These are phyloP conservation scores for Curvularia lunata DNA, from an alignment of 2,329 filamentous ascomycete genomes.

Conservation along the genomic window DNA sequence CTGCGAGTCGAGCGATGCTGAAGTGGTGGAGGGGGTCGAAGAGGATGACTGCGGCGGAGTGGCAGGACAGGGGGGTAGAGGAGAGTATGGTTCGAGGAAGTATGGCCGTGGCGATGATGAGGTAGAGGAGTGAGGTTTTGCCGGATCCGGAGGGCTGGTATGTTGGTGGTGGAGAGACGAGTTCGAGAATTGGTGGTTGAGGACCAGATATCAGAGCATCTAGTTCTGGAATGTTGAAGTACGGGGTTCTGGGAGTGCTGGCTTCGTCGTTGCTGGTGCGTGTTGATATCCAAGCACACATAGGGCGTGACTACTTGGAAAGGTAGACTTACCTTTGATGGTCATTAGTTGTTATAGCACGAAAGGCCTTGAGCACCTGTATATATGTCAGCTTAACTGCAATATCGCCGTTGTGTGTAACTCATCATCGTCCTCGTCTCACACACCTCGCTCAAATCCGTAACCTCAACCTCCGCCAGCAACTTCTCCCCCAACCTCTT, in stretches of 20 bases:
- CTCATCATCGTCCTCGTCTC: not conserved
- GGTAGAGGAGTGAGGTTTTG: conserved; percentile 66
- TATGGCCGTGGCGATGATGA: conserved; percentile 59
- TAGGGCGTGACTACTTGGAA: not conserved
- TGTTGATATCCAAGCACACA: not conserved
- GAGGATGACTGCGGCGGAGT: conserved; percentile 55
- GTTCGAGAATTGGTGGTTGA: conserved; percentile 54
- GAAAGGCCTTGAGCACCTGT: conserved; percentile 52
- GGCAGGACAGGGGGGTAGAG: conserved; percentile 49
- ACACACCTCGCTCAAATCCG: conserved; percentile 40
- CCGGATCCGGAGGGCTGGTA: conserved; percentile 55
- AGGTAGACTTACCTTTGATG: conserved; percentile 15
- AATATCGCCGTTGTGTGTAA: not conserved
- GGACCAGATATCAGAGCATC: conserved; percentile 48
- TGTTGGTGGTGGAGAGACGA: conserved; percentile 55
- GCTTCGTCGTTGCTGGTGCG: not conserved
- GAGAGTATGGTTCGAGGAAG: conserved; percentile 50
- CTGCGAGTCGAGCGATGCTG: conserved; percentile 56
- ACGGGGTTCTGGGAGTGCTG: not conserved
- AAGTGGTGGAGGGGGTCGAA: conserved; percentile 64
- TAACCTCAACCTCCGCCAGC: conserved; percentile 50
- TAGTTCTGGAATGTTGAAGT: conserved; percentile 55
- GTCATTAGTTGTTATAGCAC: conserved; percentile 28
- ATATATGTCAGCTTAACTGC: not conserved
- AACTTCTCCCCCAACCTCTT: conserved; percentile 61